Evolutionary conservation across 306 rosid species (phyloP), one percentile per base, ranked within the genome.

Genomic region (Quercus wislizeni): DNA sequence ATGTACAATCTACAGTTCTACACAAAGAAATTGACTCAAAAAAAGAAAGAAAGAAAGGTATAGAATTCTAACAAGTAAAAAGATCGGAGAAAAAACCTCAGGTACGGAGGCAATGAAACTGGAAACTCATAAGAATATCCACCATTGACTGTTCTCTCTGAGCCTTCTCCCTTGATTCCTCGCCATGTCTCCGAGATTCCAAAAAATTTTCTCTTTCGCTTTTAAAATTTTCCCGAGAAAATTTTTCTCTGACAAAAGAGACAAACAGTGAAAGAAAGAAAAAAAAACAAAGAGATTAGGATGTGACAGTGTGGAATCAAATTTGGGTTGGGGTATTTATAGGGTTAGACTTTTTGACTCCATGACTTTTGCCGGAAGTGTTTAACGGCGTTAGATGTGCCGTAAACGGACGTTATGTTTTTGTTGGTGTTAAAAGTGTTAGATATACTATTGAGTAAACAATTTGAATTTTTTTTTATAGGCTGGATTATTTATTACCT

Each of bases 51-150:
- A 38, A 41, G 11, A 8, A 0, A 2, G 6, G 68, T 59, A 67
- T 10, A 5, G 72, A 43, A 86, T 70, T 86, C 94, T 71, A 51
- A 75, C 65, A 55, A 76, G 74, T 84, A 69, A 79, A 8, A 70
- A 62, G 67, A 75, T 17, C n/a, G 81, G 43, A 69, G 85, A 73
- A 49, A 86, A 86, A 78, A 33, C 59, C 1, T 85, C 82, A 83
- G 69, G 79, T 74, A 41, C 70, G 80, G 69, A 65, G 87, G 13
- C 74, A 67, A 69, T 77, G 83, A 75, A 41, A 75, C 3, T 27
- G 25, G 64, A 72, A 54, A 46, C 41, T 59, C 1, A 74, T 75
- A 57, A 82, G 52, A 31, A 28, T 64, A 33, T 75, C 69, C 28
- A 54, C 21, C 87, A 88, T 80, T 49, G 38, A 1, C 74, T 1